phyloP scores from a whole-genome alignment of 768 basidiomycete genomes.

The Pulveroboletus sp. region DNA sequence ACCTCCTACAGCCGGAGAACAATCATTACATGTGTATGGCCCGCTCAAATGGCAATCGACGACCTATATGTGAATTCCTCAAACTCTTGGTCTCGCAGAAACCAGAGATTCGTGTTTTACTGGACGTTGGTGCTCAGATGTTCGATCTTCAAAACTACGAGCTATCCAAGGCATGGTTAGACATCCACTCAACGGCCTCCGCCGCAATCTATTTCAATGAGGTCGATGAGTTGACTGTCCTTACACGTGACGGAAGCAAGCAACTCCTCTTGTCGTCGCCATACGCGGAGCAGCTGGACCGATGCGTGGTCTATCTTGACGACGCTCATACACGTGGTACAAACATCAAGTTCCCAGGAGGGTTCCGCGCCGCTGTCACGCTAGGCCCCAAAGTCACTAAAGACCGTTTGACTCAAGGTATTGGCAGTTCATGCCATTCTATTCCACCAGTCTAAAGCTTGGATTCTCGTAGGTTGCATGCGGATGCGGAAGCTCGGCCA shows the following conservation, averaged over 20 bases:
- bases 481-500: slow-evolving; percentile 51
- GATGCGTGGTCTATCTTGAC: slow-evolving; percentile 13
- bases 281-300: not conserved
- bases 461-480: slow-evolving; percentile 51
- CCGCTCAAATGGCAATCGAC: not conserved
- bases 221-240: slow-evolving; percentile 16
- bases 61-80: slow-evolving; percentile 26
- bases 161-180: slow-evolving; percentile 41
- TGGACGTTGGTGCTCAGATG: slow-evolving; percentile 56
- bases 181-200: slow-evolving; percentile 1
- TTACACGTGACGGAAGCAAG: slow-evolving; percentile 34
- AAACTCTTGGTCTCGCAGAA: slow-evolving; percentile 28
- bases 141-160: slow-evolving; percentile 43
- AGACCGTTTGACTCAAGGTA: slow-evolving; percentile 16
- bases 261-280: slow-evolving; percentile 38
- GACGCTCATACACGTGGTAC: slow-evolving; percentile 18
- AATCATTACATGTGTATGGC: slow-evolving; percentile 7
- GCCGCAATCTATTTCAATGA: slow-evolving; percentile 26
- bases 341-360: slow-evolving; percentile 12
- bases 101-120: slow-evolving; percentile 39
- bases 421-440: too few species aligned
- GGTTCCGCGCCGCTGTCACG: slow-evolving; percentile 14
- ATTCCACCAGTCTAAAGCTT: not conserved
- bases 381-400: slow-evolving; percentile 16
- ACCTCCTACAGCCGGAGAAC: slow-evolving; percentile 23